A percentile compares a stretch with the other conserved stretches of the same genome.
Conservation (phyloP, 2,329 filamentous ascomycete genomes). For the Pleomassaria siparia region DNA sequence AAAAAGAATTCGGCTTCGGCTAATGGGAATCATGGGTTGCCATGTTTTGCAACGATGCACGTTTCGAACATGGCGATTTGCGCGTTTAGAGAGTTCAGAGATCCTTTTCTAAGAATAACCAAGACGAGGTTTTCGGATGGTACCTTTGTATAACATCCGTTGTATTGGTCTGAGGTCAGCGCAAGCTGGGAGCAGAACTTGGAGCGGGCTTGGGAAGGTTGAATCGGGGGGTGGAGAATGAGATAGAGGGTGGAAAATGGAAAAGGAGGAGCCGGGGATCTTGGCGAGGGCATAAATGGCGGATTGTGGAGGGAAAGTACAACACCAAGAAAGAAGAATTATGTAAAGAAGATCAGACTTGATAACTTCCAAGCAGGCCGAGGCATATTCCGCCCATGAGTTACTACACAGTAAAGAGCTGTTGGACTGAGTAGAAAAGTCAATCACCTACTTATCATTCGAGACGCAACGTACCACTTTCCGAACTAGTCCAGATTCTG, state of each 20-base stretch:
- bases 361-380: no score
- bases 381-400: no score
- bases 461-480: no score
- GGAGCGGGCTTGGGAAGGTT: not conserved
- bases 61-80: constrained; percentile 13
- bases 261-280: not conserved
- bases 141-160: no score
- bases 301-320: no score
- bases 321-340: no score
- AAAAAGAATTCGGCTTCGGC: not conserved
- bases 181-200: not conserved
- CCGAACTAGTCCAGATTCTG: no score
- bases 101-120: not conserved
- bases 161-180: not conserved
- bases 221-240: not conserved
- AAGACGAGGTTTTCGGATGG: not conserved
- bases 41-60: constrained; percentile 13
- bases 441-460: no score
- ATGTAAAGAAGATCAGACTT: no score
- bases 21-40: not conserved
- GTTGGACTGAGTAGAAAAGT: no score
- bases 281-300: no score
- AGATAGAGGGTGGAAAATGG: not conserved
- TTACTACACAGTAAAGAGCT: no score
- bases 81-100: constrained; percentile 4